These are phyloP conservation scores for Suhomyces kunorum DNA, from an alignment of 1,139 yeast genomes.

Conservation along the genomic window DNA sequence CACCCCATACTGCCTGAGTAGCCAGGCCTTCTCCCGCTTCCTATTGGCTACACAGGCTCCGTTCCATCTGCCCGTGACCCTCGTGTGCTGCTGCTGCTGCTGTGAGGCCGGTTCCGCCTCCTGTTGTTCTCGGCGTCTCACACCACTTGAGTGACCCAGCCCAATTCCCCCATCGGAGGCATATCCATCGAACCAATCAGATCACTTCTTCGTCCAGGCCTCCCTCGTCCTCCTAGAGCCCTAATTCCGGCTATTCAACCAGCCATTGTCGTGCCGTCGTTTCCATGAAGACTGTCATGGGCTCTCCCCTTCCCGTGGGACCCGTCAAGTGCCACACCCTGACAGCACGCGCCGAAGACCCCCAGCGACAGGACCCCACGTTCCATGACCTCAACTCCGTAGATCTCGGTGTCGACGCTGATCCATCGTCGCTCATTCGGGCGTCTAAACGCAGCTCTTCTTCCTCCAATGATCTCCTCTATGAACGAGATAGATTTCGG, in stretches of 20 bases:
- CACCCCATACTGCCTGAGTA: too few relatives aligned
- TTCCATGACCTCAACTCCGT: neutral
- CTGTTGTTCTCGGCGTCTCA: neutral
- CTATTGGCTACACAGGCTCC: neutral
- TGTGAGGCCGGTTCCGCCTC: neutral
- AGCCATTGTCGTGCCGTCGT: neutral
- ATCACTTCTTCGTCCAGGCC: neutral
- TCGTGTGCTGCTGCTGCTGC: neutral
- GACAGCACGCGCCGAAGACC: neutral
- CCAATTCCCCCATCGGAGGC: neutral
- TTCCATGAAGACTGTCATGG: constrained; percentile 3
- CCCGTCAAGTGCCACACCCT: neutral
- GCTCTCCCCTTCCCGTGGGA: neutral
- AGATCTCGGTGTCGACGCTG: neutral
- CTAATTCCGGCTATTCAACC: constrained; percentile 4
- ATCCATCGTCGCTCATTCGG: constrained; percentile 2
- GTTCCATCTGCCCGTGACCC: neutral
- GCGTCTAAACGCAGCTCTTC: constrained; percentile 42
- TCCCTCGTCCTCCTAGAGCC: neutral
- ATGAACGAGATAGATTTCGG: constrained; percentile 47
- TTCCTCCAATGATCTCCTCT: constrained; percentile 42
- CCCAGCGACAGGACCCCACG: neutral
- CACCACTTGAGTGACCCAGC: neutral
- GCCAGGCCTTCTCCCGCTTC: too few relatives aligned
- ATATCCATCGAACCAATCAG: neutral